These are phyloP conservation scores for Fraxinus sp. DNA, from an alignment of 305 asterid species.

Conservation along the genomic window DNA sequence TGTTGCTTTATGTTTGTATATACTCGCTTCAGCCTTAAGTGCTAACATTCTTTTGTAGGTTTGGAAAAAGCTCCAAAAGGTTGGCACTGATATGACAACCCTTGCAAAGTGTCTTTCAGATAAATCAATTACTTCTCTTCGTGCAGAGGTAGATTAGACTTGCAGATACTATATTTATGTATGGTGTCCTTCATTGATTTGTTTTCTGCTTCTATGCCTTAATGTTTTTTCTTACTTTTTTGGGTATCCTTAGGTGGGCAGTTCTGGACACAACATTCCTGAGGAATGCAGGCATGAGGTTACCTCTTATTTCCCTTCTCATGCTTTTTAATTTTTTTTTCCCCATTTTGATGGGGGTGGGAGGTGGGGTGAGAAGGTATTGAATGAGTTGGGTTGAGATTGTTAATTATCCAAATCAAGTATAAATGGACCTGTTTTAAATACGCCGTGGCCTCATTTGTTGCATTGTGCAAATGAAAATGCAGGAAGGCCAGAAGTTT, in stretches of 20 bases:
- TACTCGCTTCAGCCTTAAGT: neutral
- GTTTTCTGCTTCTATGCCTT: neutral
- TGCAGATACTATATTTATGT: neutral
- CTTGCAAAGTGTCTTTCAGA: conserved; percentile 9
- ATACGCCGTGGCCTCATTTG: neutral
- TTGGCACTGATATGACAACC: neutral
- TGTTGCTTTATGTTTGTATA: neutral
- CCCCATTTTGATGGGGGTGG: neutral
- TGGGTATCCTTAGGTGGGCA: neutral
- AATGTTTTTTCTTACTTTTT: neutral
- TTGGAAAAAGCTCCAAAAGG: conserved; percentile 1
- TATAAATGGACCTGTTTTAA: neutral
- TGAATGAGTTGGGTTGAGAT: neutral
- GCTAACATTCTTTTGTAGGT: conserved; percentile 9
- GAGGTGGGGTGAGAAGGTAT: neutral
- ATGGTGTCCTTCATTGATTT: neutral
- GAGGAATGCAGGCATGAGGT: neutral
- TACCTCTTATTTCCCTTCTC: neutral
- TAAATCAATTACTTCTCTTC: neutral
- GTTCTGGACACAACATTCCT: conserved; percentile 1
- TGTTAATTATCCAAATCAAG: neutral
- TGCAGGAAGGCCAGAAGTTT: neutral
- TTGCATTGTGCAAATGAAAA: neutral
- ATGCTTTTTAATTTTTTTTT: neutral
- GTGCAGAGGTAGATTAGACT: neutral